phyloP scores from a whole-genome alignment of 2,329 filamentous ascomycete species.

The Myriosclerotinia duriaeana region DNA sequence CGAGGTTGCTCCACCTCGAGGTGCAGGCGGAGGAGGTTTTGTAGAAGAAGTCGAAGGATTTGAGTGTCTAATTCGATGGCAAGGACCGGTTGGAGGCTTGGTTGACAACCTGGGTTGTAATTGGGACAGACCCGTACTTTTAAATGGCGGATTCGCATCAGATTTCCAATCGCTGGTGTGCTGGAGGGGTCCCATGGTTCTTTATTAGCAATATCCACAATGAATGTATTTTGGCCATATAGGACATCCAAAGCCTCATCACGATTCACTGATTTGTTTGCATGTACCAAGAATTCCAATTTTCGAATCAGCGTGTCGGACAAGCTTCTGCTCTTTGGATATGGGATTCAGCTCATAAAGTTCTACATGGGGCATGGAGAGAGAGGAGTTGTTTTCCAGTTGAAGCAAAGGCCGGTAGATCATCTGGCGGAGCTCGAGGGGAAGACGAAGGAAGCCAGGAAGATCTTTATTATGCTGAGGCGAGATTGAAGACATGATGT shows the following conservation, averaged over 20 bases:
- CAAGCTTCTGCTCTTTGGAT: no score
- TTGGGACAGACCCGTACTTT: no score
- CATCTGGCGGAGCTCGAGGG: not conserved
- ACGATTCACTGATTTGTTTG: slow-evolving; percentile 12
- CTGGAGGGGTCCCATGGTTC: no score
- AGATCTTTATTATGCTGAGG: not conserved
- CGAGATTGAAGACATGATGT: not conserved
- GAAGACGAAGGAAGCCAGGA: not conserved
- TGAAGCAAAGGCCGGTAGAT: not conserved
- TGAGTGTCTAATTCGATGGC: no score
- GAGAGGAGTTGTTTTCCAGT: no score
- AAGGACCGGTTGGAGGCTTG: no score
- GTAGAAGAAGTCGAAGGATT: no score
- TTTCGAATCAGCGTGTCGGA: not conserved
- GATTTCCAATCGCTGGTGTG: not conserved
- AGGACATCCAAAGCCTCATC: slow-evolving; percentile 9
- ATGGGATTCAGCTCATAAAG: no score
- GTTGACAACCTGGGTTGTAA: no score
- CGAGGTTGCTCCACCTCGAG: no score
- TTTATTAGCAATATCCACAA: not conserved
- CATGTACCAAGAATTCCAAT: not conserved
- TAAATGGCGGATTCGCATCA: not conserved
- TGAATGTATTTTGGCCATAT: not conserved
- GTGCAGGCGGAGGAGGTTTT: no score
- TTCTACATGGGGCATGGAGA: no score